Conservation (phyloP, 1,139 yeast genomes). For the Scheffersomyces segobiensis region DNA sequence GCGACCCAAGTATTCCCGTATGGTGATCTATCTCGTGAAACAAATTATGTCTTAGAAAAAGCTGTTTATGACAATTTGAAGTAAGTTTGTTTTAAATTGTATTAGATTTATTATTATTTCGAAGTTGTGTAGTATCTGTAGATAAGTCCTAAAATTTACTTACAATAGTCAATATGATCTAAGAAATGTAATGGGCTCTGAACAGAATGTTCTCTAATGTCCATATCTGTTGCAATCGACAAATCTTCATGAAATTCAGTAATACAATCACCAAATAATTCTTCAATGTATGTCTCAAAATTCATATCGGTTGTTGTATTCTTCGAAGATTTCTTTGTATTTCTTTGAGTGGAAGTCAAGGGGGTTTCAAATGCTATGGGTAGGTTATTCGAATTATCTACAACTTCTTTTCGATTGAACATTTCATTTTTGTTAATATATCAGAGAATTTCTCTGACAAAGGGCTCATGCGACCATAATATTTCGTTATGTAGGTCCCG, state of each 20-base stretch:
- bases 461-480: slow-evolving; percentile 9
- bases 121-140: background rate
- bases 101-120: background rate
- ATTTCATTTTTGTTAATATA: slow-evolving; percentile 11
- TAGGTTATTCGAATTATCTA: background rate
- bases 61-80: slow-evolving; percentile 9
- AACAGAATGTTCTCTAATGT: background rate
- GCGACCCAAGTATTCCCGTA: slow-evolving; percentile 42
- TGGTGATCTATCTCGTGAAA: slow-evolving; percentile 9
- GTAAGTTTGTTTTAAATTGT: background rate
- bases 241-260: background rate
- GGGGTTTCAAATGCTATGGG: background rate
- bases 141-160: background rate
- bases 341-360: background rate
- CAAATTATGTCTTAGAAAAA: slow-evolving; percentile 9
- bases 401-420: slow-evolving; percentile 3
- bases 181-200: background rate
- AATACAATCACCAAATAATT: background rate
- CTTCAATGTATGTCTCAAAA: background rate
- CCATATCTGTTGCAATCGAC: background rate
- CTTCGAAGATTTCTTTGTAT: background rate
- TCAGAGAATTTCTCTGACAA: slow-evolving; percentile 10
- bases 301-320: background rate
- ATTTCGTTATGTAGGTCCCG: slow-evolving; percentile 10
- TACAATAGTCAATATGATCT: background rate